phyloP scores from a whole-genome alignment of 306 rosid genomes.

The Prinsepia uniflora region DNA sequence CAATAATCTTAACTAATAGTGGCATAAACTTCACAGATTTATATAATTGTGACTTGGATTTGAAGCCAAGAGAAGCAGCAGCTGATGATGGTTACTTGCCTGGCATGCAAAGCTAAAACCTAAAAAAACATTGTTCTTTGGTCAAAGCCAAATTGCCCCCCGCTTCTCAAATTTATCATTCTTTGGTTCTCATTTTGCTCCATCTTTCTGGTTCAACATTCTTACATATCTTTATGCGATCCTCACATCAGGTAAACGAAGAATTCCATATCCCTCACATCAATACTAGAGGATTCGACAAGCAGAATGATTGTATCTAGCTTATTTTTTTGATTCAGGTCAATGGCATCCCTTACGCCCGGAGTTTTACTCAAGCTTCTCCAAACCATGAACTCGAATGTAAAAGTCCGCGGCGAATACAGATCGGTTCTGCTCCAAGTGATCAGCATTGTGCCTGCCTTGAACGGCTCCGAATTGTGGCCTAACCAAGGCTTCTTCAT shows the following conservation, averaged over 20 bases:
- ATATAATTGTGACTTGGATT: constrained; percentile 49
- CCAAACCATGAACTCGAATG: constrained; percentile 60
- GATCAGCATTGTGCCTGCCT: constrained; percentile 83
- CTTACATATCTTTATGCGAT: constrained; percentile 15
- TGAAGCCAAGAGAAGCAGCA: constrained; percentile 46
- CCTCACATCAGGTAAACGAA: constrained; percentile 3
- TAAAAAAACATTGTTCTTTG: constrained; percentile 10
- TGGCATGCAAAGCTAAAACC: constrained; percentile 44
- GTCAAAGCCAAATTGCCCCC: background rate
- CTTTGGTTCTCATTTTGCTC: constrained; percentile 2
- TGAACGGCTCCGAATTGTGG: constrained; percentile 84
- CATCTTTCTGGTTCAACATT: constrained; percentile 8
- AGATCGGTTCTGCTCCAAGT: constrained; percentile 83
- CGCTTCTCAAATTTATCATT: background rate
- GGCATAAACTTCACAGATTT: background rate
- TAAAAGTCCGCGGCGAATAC: constrained; percentile 72
- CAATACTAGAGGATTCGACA: too few species aligned
- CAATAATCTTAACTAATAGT: constrained; percentile 1
- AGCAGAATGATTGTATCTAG: too few species aligned
- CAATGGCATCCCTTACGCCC: constrained; percentile 82
- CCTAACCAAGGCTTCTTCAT: constrained; percentile 85
- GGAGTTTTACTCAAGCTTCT: constrained; percentile 89
- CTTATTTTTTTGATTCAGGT: too few species aligned
- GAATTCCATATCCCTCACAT: background rate
- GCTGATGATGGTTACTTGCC: constrained; percentile 49